phyloP scores from a whole-genome alignment of 2,329 filamentous ascomycete genomes.

The Aspergillus fumigatiaffinis region DNA sequence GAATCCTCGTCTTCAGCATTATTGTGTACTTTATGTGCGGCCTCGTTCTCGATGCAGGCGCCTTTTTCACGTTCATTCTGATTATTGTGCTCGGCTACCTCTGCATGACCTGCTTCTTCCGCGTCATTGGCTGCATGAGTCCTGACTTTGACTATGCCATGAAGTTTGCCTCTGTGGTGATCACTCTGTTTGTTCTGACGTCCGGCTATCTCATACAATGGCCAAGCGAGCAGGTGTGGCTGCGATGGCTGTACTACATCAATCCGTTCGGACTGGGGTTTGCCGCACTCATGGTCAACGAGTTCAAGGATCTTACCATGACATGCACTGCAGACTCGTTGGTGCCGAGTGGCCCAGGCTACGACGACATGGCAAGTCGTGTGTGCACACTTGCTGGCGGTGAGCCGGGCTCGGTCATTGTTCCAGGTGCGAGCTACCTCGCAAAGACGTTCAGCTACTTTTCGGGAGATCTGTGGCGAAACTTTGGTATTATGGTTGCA shows the following conservation, averaged over 20 bases:
- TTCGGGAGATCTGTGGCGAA: conserved; percentile 66
- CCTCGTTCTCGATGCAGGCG: conserved; percentile 63
- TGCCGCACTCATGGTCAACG: conserved; percentile 77
- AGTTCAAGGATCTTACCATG: conserved; percentile 67
- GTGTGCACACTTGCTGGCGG: conserved; percentile 78
- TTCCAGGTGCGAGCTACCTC: conserved; percentile 68
- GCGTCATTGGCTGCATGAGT: conserved; percentile 69
- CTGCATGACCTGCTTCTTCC: conserved; percentile 73
- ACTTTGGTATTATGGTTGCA: conserved; percentile 39
- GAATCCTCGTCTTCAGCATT: conserved; percentile 68
- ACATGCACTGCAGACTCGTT: conserved; percentile 65
- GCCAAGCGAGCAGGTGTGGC: conserved; percentile 67
- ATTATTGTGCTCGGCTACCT: conserved; percentile 66
- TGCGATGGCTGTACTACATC: conserved; percentile 77
- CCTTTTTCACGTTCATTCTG: conserved; percentile 74
- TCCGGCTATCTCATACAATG: conserved; percentile 83
- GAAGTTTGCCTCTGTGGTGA: conserved; percentile 73
- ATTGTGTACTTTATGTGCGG: conserved; percentile 79
- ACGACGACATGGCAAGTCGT: conserved; percentile 68
- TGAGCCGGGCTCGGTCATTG: conserved; percentile 56
- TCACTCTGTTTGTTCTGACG: conserved; percentile 77
- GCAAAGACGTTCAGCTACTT: conserved; percentile 64
- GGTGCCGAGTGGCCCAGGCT: conserved; percentile 66
- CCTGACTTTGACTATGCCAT: conserved; percentile 83
- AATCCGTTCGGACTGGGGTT: conserved; percentile 74